These are phyloP conservation scores for Pulveroboletus sp. DNA, from an alignment of 768 basidiomycete genomes.

Conservation along the genomic window DNA sequence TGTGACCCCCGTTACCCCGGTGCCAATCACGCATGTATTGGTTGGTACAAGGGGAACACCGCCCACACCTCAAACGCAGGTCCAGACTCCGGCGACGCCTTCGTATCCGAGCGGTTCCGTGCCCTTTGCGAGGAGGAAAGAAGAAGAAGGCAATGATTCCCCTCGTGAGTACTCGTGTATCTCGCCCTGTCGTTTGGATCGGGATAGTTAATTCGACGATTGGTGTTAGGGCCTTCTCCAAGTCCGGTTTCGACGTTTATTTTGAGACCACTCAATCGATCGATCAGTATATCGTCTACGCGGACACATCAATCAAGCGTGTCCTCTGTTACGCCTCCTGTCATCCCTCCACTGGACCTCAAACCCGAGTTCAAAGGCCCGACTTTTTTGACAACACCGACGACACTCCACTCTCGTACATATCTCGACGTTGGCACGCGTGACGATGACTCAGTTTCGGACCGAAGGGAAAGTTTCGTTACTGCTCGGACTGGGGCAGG, in stretches of 20 bases:
- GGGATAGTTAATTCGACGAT: conserved; percentile 3
- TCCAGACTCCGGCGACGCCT: conserved; percentile 23
- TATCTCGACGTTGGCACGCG: conserved; percentile 24
- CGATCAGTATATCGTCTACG: conserved; percentile 60
- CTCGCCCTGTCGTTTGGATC: background rate
- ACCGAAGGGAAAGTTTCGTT: conserved; percentile 56
- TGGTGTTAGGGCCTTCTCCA: conserved; percentile 42
- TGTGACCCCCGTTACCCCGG: conserved; percentile 28
- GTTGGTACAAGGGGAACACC: conserved; percentile 13
- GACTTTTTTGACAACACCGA: conserved; percentile 28
- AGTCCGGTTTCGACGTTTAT: conserved; percentile 50
- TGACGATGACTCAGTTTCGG: conserved; percentile 42
- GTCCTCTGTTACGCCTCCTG: conserved; percentile 40
- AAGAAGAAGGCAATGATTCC: conserved; percentile 28
- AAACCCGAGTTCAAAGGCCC: conserved; percentile 47
- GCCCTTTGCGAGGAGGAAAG: conserved; percentile 25
- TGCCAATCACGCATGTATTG: conserved; percentile 28
- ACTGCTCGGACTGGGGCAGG: conserved; percentile 38
- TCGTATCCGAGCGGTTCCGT: conserved; percentile 17
- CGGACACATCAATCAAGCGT: conserved; percentile 48
- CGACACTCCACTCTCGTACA: conserved; percentile 21
- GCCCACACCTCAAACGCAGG: conserved; percentile 11
- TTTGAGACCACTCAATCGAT: conserved; percentile 60
- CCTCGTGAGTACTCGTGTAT: conserved; percentile 38
- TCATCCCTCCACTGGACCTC: conserved; percentile 58